These are phyloP conservation scores for Helianthus tuberosus DNA, from an alignment of 129 eudicot species.

Conservation along the genomic window DNA sequence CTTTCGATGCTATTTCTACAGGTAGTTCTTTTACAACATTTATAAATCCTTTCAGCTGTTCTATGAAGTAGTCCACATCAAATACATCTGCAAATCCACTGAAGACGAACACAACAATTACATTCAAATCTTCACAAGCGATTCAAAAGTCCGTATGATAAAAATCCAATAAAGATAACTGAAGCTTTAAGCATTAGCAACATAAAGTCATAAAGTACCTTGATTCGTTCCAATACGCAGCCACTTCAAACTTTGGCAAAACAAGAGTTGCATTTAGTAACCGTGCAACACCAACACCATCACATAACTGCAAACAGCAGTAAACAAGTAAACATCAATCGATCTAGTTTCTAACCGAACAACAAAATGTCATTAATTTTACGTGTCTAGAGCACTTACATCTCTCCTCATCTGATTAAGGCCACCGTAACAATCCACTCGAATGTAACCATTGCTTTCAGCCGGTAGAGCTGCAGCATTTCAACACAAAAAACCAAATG, in stretches of 20 bases:
- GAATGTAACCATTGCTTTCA: conserved; percentile 84
- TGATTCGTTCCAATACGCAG: conserved; percentile 98
- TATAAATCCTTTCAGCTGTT: conserved; percentile 71
- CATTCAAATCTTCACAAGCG: neutral
- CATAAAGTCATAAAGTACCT: conserved; percentile 49
- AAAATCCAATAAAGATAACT: neutral
- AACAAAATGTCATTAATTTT: neutral
- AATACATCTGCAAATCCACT: conserved; percentile 96
- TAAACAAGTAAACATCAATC: neutral
- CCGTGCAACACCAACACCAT: conserved; percentile 96
- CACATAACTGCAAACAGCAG: conserved; percentile 67
- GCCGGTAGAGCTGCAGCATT: conserved; percentile 95
- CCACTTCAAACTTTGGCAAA: conserved; percentile 95
- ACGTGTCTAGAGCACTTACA: conserved; percentile 49
- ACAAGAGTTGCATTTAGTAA: conserved; percentile 94
- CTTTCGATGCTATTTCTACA: conserved; percentile 69
- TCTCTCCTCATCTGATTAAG: conserved; percentile 99
- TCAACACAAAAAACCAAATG: conserved; percentile 71
- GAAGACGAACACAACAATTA: conserved; percentile 23
- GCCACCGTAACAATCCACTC: conserved; percentile 99
- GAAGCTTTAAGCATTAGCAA: neutral
- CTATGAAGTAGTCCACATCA: conserved; percentile 92
- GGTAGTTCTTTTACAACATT: conserved; percentile 84
- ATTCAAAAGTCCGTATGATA: neutral
- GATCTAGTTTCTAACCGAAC: neutral